phyloP scores from a whole-genome alignment of 225 moss, liverwort and hornwort species.

The Climacium dendroides region DNA sequence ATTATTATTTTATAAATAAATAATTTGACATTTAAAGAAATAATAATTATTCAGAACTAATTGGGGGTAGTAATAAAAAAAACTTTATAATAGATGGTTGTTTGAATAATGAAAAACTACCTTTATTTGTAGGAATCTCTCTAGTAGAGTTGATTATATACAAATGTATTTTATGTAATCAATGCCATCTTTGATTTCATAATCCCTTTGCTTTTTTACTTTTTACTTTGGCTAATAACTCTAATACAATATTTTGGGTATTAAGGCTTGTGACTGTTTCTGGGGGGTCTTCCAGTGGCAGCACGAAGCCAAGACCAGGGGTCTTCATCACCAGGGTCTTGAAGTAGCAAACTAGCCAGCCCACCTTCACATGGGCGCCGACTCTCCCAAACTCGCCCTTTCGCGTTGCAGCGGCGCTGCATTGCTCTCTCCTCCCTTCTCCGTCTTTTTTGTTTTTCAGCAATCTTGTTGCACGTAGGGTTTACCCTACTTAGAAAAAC shows the following conservation, averaged over 20 bases:
- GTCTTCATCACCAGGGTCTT: neutral
- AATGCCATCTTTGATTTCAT: neutral
- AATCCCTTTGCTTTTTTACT: neutral
- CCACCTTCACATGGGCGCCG: neutral
- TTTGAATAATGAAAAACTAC: neutral
- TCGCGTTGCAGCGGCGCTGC: neutral
- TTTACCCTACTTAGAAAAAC: neutral
- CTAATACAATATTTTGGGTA: neutral
- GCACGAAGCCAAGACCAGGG: neutral
- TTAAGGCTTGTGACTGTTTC: neutral
- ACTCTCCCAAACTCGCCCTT: neutral
- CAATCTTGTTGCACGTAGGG: neutral
- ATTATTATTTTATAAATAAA: neutral
- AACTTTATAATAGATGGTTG: rapidly evolving
- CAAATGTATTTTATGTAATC: neutral
- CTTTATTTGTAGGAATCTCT: neutral
- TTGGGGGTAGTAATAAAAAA: too few species aligned
- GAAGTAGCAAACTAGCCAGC: neutral
- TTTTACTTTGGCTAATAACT: neutral
- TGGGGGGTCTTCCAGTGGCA: neutral
- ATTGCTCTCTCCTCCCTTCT: neutral
- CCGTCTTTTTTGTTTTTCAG: neutral
- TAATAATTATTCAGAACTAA: neutral
- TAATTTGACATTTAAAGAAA: neutral
- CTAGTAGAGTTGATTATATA: neutral